These are phyloP conservation scores for Agaricales sp. DNA, from an alignment of 1,284 basidiomycete genomes.

Conservation along the genomic window DNA sequence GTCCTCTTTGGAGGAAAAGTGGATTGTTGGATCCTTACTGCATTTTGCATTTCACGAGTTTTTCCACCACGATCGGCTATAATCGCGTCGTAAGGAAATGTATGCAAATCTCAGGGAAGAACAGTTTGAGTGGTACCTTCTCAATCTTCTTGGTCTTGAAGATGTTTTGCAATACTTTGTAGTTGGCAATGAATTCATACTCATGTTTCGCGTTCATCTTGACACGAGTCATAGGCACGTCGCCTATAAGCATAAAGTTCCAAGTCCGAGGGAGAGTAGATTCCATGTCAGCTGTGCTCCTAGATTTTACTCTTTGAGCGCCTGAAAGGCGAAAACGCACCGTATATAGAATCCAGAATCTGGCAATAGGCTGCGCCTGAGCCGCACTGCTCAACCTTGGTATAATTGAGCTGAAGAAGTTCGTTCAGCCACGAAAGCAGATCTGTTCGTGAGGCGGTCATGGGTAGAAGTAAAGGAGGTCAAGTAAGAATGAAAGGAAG, in stretches of 20 bases:
- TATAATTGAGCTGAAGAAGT: constrained; percentile 83
- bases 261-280: constrained; percentile 8
- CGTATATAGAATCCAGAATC: constrained; percentile 88
- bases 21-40: constrained; percentile 53
- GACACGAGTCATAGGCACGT: constrained; percentile 80
- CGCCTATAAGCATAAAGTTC: constrained; percentile 40
- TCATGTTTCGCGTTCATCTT: constrained; percentile 94
- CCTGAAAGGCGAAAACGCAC: constrained; percentile 31
- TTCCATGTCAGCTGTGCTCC: constrained; percentile 10
- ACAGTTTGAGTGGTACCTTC: constrained; percentile 50
- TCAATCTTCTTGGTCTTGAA: constrained; percentile 89
- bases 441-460: constrained; percentile 67
- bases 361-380: constrained; percentile 87
- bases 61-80: constrained; percentile 90
- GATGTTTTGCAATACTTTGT: constrained; percentile 85
- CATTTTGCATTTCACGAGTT: constrained; percentile 97
- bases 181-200: constrained; percentile 94
- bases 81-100: constrained; percentile 3
- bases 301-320: constrained; percentile 10
- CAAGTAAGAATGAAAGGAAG: background rate
- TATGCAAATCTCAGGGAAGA: constrained; percentile 4
- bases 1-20: background rate
- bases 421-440: constrained; percentile 93
- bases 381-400: constrained; percentile 93
- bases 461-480: background rate